These are phyloP conservation scores for Afroboletus lepidellus DNA, from an alignment of 1,284 basidiomycete species.

Conservation along the genomic window DNA sequence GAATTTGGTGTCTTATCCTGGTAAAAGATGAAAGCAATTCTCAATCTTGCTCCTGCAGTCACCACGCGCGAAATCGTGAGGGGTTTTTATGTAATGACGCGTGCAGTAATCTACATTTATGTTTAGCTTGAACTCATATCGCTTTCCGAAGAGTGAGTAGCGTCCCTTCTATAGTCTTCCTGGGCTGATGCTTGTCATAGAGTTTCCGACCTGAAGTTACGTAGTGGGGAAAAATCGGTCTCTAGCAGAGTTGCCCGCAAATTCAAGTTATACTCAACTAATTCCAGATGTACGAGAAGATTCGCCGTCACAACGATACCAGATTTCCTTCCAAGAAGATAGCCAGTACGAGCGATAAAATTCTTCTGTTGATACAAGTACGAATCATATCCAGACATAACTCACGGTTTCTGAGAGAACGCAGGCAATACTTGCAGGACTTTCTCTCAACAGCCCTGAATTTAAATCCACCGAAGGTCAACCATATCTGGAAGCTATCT, in stretches of 20 bases:
- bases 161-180: background rate
- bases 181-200: conserved; percentile 37
- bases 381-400: conserved; percentile 1
- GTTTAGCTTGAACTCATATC: conserved; percentile 64
- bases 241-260: conserved; percentile 6
- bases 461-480: conserved; percentile 71
- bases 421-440: conserved; percentile 75
- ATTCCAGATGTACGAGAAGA: conserved; percentile 57
- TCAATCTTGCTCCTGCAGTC: conserved; percentile 54
- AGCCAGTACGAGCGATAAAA: conserved; percentile 67
- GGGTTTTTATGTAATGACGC: background rate
- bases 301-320: conserved; percentile 67
- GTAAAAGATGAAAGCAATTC: conserved; percentile 63
- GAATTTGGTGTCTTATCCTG: background rate
- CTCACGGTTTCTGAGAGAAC: conserved; percentile 2
- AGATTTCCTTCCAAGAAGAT: conserved; percentile 69
- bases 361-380: conserved; percentile 72
- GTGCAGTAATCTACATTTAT: background rate
- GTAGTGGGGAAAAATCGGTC: conserved; percentile 70
- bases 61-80: conserved; percentile 66
- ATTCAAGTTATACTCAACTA: background rate
- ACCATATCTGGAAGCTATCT: conserved; percentile 62
- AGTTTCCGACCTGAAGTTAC: conserved; percentile 62
- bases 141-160: conserved; percentile 61
- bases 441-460: conserved; percentile 63